These are phyloP conservation scores for Penicillium turbatum DNA, from an alignment of 495 filamentous ascomycete species.

Conservation along the genomic window DNA sequence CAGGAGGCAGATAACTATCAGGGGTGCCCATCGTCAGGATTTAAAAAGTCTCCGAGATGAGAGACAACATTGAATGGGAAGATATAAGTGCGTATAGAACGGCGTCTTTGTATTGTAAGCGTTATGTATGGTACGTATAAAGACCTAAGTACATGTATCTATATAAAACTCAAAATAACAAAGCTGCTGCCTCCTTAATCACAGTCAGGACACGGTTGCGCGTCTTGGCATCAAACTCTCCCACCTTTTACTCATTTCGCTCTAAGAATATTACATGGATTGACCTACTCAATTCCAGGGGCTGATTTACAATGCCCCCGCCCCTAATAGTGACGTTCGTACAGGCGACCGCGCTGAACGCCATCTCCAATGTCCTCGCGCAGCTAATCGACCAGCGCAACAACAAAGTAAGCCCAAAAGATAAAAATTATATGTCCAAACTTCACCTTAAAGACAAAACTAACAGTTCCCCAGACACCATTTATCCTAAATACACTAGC, in stretches of 20 bases:
- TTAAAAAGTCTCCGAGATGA: too few species aligned
- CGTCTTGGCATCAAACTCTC: slow-evolving; percentile 20
- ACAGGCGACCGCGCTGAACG: slow-evolving; percentile 66
- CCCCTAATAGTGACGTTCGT: slow-evolving; percentile 62
- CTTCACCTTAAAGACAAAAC: neutral
- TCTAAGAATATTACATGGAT: slow-evolving; percentile 1
- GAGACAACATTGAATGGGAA: too few species aligned
- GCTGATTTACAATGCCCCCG: slow-evolving; percentile 31
- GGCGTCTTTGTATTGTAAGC: too few species aligned
- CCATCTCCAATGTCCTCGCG: slow-evolving; percentile 76
- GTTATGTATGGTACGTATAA: too few species aligned
- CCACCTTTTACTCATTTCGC: neutral
- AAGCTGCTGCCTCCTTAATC: slow-evolving; percentile 8
- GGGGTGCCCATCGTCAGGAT: too few species aligned
- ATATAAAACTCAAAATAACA: neutral
- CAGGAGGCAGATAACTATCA: too few species aligned
- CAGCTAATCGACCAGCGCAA: slow-evolving; percentile 71
- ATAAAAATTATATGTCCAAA: neutral
- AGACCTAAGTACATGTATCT: too few species aligned
- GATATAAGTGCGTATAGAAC: too few species aligned
- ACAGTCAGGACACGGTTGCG: slow-evolving; percentile 30
- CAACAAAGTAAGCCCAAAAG: slow-evolving; percentile 47
- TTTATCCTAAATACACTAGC: slow-evolving; percentile 55
- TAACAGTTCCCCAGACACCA: slow-evolving; percentile 18
- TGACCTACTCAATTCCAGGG: neutral